These are phyloP conservation scores for Zizania latifolia DNA, from an alignment of 176 grass and related monocot species.

Conservation along the genomic window DNA sequence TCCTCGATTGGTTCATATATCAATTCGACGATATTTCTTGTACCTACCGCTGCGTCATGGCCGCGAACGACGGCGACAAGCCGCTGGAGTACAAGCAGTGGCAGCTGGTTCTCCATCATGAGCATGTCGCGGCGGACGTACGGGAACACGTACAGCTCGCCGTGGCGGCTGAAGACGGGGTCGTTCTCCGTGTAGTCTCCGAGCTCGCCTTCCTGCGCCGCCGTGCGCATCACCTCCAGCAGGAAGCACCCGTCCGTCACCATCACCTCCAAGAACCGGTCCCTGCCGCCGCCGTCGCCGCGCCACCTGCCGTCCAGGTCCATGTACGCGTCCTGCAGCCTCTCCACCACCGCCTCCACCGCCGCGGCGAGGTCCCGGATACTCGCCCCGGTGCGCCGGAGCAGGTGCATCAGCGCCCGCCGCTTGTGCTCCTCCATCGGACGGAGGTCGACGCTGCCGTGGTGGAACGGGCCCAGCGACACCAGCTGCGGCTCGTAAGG, in stretches of 20 bases:
- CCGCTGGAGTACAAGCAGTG: constrained; percentile 42
- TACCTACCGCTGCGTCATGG: not conserved
- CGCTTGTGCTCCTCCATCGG: constrained; percentile 78
- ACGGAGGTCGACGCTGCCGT: constrained; percentile 13
- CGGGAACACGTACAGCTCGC: constrained; percentile 44
- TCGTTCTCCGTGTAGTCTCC: constrained; percentile 49
- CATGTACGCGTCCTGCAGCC: constrained; percentile 35
- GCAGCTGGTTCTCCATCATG: constrained; percentile 66
- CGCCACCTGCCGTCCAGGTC: constrained; percentile 33
- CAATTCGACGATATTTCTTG: not conserved
- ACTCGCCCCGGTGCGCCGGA: not conserved
- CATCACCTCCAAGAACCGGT: constrained; percentile 48
- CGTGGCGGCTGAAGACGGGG: constrained; percentile 60
- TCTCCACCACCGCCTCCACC: constrained; percentile 1
- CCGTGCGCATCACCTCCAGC: constrained; percentile 50
- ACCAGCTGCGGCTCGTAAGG: constrained; percentile 50
- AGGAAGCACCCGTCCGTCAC: constrained; percentile 64
- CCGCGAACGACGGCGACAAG: not conserved
- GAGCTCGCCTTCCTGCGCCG: not conserved
- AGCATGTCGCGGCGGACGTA: constrained; percentile 62
- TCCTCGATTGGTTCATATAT: not conserved
- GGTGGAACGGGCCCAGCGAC: constrained; percentile 76
- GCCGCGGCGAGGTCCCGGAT: not conserved
- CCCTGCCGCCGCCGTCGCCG: not conserved
- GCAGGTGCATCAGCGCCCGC: constrained; percentile 48